Conservation (phyloP, 139 green algal species). For the Chlorella sp. region DNA sequence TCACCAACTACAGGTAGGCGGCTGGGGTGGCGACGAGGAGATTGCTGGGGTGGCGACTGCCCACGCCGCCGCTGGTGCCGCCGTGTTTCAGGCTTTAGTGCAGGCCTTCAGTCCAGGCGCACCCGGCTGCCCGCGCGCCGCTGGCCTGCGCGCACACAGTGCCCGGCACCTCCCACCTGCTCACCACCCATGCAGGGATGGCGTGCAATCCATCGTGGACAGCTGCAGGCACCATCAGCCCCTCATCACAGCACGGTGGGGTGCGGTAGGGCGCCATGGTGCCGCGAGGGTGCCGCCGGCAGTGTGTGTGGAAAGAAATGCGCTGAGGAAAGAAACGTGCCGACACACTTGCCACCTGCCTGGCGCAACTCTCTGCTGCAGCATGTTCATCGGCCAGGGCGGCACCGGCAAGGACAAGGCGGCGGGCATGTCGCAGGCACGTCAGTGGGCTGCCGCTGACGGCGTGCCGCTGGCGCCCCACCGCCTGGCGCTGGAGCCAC, state of each 20-base stretch:
- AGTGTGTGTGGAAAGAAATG: too few relatives aligned
- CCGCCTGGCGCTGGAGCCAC: slow-evolving; percentile 31
- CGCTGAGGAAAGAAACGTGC: too few relatives aligned
- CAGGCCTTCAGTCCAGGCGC: too few relatives aligned
- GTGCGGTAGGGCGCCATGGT: background rate
- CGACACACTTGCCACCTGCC: too few relatives aligned
- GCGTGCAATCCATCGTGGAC: slow-evolving; percentile 72
- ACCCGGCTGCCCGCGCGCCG: too few relatives aligned
- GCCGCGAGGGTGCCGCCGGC: too few relatives aligned
- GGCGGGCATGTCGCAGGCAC: slow-evolving; percentile 7
- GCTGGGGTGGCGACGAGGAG: too few relatives aligned
- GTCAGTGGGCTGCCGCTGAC: background rate
- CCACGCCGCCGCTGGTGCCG: slow-evolving; percentile 75
- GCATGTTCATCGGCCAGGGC: slow-evolving; percentile 86
- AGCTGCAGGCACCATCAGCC: slow-evolving; percentile 57
- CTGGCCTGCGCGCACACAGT: too few relatives aligned
- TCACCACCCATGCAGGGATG: too few relatives aligned
- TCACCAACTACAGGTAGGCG: slow-evolving; percentile 38
- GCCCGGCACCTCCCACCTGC: too few relatives aligned
- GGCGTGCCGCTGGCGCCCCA: background rate
- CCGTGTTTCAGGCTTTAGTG: slow-evolving; percentile 85
- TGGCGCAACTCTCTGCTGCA: background rate
- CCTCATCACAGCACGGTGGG: slow-evolving; percentile 55
- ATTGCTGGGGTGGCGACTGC: too few relatives aligned
- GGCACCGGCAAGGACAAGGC: slow-evolving; percentile 12